phyloP scores from a whole-genome alignment of 768 basidiomycete genomes.

The Tremella mesenterica region DNA sequence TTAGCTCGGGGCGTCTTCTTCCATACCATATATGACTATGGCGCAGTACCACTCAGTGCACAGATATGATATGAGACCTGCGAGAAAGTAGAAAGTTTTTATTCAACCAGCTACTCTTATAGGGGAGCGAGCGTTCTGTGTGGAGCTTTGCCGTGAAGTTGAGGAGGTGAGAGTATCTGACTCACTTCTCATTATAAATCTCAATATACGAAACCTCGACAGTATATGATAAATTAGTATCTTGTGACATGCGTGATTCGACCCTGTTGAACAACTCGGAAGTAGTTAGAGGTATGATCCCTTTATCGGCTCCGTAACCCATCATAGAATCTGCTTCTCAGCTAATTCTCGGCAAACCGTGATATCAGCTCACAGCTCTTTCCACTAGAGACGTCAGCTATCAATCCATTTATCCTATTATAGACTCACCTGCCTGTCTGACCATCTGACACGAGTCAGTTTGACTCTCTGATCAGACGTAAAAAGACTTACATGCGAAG shows the following conservation, averaged over 20 bases:
- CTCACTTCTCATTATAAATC: slow-evolving; percentile 45
- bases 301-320: slow-evolving; percentile 79
- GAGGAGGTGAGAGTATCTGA: not conserved
- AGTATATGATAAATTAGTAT: slow-evolving; percentile 67
- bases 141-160: not conserved
- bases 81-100: no score
- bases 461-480: not conserved
- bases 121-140: no score
- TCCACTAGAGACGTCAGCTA: not conserved
- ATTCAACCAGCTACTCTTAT: no score
- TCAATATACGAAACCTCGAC: slow-evolving; percentile 99
- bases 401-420: not conserved
- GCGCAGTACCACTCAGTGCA: no score
- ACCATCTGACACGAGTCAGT: slow-evolving; percentile 27
- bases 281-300: slow-evolving; percentile 94
- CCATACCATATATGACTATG: no score
- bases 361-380: not conserved
- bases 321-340: slow-evolving; percentile 46
- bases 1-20: not conserved
- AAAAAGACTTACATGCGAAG: slow-evolving; percentile 77
- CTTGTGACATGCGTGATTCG: slow-evolving; percentile 54
- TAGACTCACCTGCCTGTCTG: slow-evolving; percentile 38
- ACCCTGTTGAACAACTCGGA: slow-evolving; percentile 84
- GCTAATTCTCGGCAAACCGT: not conserved
- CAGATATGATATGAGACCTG: no score